A percentile compares a stretch with the other conserved stretches of the same genome.
phyloP scores from a whole-genome alignment of 2,329 filamentous ascomycete genomes.

The Verticillium longisporum region DNA sequence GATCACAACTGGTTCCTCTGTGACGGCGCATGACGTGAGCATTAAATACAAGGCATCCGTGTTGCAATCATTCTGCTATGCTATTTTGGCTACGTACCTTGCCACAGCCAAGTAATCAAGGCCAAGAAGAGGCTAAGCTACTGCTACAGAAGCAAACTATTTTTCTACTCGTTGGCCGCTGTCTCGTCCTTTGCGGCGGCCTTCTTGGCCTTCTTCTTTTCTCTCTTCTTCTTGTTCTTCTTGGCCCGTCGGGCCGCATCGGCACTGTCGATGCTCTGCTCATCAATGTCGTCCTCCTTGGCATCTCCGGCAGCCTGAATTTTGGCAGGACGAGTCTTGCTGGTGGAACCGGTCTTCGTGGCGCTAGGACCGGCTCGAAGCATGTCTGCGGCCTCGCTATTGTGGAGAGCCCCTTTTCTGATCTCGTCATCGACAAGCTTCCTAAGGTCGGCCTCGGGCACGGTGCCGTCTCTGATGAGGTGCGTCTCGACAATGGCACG shows the following conservation, averaged over 20 bases:
- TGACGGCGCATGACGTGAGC: no score
- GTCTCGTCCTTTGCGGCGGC: neutral
- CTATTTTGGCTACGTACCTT: no score
- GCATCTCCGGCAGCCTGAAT: neutral
- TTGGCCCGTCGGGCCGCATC: neutral
- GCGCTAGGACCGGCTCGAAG: neutral
- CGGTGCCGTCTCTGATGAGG: neutral
- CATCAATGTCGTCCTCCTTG: neutral
- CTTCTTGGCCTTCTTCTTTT: neutral
- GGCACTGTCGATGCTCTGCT: neutral
- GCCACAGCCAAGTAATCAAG: no score
- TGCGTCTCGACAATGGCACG: neutral
- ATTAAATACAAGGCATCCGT: no score
- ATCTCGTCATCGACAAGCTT: neutral
- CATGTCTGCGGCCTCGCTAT: neutral
- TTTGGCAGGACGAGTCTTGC: no score
- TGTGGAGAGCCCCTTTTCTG: neutral
- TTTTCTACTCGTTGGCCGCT: neutral
- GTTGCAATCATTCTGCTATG: no score
- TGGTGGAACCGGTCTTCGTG: no score
- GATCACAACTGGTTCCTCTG: neutral
- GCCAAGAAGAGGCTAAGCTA: no score
- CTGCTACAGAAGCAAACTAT: no score
- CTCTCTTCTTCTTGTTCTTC: constrained; percentile 27
- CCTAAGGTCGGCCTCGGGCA: neutral